Evolutionary conservation across 2,329 filamentous ascomycete genomes (phyloP), one percentile per base, ranked within the genome.

Genomic region (Pyricularia pennisetigena): DNA sequence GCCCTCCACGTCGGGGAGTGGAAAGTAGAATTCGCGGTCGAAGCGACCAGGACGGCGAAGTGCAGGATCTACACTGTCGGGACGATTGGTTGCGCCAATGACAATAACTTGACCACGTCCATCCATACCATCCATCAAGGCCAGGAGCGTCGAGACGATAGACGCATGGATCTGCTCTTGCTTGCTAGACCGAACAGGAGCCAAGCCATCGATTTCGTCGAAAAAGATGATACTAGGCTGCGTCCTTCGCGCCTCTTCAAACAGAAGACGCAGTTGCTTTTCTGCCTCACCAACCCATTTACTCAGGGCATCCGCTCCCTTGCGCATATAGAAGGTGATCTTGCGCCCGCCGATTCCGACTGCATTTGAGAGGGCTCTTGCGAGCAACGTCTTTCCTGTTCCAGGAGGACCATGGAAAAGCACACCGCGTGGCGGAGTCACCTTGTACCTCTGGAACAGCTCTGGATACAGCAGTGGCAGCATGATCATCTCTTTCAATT

Each of bases 151-250:
- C 1, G 94, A 96, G 16, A 97, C 94, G 71, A 99, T 99, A 2
- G 94, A 98, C 6, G 95, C 93, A 78, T 99, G 95, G 69, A 98
- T 98, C 79, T 99, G 95, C 76, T 99, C 95, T 79, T 98, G 94
- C 78, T 98, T 98, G 79, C 94, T 97, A 14, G 95, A 98, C 73
- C 95, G 87, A 41, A 98, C 95, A 67, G 95, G 96, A 2, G 95
- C 95, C 71, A 99, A 84, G 68, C 95, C 95, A 79, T 99, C 95
- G 72, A 99, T 99, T 78, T 99, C 95, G 77, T 99, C 95, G 73
- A 99, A 98, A 82, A 99, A 99, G 77, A 99, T 99, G 78, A 99
- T 99, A 77, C 94, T 98, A 0, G 95, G 95, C 75, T 99, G 95
- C 1, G 91, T 98, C 77, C 93, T 95, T 70, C 94, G 87, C 20